Evolutionary conservation across 2,329 filamentous ascomycete genomes (phyloP), one percentile per base, ranked within the genome.

Genomic region (Penicillium sp.): DNA sequence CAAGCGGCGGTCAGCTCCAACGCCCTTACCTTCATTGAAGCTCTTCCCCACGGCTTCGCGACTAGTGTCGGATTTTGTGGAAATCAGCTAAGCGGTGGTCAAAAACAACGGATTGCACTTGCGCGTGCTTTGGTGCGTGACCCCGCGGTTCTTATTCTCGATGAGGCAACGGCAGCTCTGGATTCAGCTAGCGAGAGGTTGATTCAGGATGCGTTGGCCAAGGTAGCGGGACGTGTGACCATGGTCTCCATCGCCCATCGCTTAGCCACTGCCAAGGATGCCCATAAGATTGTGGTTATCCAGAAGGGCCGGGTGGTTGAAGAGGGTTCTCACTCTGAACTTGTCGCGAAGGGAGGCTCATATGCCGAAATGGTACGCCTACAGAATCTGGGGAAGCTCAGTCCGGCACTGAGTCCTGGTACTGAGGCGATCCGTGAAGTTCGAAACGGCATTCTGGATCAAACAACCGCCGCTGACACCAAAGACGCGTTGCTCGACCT

Each of bases 91-190:
- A 69, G 66, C 44, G 89, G 89, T 0, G 91, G 91, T 0, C 90
- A 96, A 68, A 83, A 95, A 71, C 92, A 96, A 71, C 87, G 92
- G 57, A 92, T 96, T 63, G 89, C 91, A 5, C 92, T 96, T 67
- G 90, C 91, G 3, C 80, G 89, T 60, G 90, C 90, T 16, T 82
- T 95, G 48, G 88, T 95, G 24, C 90, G 87, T 9, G 87, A 95
- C 63, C 91, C 91, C 0, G 90, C 88, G 73, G 78, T 96, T 64
- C 79, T 96, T 3, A 63, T 73, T 14, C 57, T 73, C 4, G 70
- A 73, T 44, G 70, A 73, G 53, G 70, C 70, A 2, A 72, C 70
- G 0, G 67, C 70, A 5, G 63, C 70, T 7, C 56, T 73, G 27
- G 70, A 72, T 51, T 71, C 70, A 9, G 63, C 61, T 0, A 70